Base-by-base conservation (phyloP, 306 rosid genomes). In the Cicer judaicum region DNA sequence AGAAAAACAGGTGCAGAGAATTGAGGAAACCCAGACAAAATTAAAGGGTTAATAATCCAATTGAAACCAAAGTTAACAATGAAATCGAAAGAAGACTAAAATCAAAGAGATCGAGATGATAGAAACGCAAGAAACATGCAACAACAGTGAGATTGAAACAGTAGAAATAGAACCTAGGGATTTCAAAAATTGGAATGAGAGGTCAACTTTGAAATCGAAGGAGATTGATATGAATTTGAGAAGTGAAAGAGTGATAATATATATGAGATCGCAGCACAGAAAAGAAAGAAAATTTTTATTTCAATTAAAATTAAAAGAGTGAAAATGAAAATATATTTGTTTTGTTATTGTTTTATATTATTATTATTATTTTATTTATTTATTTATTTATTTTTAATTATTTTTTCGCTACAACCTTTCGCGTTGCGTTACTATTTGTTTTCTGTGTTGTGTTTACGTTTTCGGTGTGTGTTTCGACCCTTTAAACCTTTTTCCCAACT, bases 211-310 rank as follows among this genome's bases (percentile, higher is more conserved):
- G 44, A 43, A 43, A 77, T 57, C 13, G 74, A 43, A 55, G 55
- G 29, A 42, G 10, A 16, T 49, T 42, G 29, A 13, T 29, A 29
- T 29, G 40, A 70, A 36, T 39, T 10, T 40, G 68, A 42, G 54
- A 36, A 64, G 7, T 54, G 56, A 66, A 4, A 5, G 56, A 29
- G 21, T 55, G 38, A 59, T 11, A 12, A 36, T 49, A 49, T 49
- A 49, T 49, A 68, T 63, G 81, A 65, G 85, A 81, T 81, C 79
- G 82, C 61, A 29, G 68, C 16, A 55, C 3, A 24, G 7, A 38
- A 12, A 12, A 34, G 61, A 55, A 5, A 3, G 7, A 55, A 21
- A 4, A 3, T 29, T 29, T 29, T 3, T 4, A 3, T 29, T 5
- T 57, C 11, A 24, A 21, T 21, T 14, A 52, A 52, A 57, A 11